Conservation (phyloP, 164 flowering plant species). For the Kalanchoe fedtschenkoi region DNA sequence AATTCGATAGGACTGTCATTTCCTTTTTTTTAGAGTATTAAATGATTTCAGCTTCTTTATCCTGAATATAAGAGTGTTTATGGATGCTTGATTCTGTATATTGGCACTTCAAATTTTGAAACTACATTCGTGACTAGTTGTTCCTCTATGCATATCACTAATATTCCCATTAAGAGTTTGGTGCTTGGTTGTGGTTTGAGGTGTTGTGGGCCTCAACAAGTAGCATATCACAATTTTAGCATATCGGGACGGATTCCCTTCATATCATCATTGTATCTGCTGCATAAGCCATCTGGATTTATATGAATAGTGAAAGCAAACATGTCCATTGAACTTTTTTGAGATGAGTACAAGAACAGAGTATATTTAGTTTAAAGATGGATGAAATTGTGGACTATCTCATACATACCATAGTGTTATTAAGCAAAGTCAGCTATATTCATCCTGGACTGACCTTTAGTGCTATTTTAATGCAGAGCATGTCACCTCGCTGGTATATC, state of each 20-base stretch:
- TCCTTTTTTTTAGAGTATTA: too few species aligned
- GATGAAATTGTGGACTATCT: neutral
- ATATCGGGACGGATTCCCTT: neutral
- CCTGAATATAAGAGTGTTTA: too few species aligned
- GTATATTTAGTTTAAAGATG: neutral
- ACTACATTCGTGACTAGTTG: too few species aligned
- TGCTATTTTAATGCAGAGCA: slow-evolving; percentile 31
- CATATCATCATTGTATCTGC: too few species aligned
- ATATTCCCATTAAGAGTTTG: neutral
- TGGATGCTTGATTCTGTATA: too few species aligned
- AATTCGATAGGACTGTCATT: too few species aligned
- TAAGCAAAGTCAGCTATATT: neutral
- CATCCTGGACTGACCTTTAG: neutral
- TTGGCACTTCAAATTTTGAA: neutral
- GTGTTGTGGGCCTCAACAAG: neutral
- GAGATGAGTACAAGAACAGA: neutral
- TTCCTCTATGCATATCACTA: neutral
- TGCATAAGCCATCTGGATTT: too few species aligned
- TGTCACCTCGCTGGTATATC: slow-evolving; percentile 86
- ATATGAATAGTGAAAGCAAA: neutral
- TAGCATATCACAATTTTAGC: neutral
- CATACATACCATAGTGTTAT: neutral
- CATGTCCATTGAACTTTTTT: neutral
- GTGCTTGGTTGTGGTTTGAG: neutral
- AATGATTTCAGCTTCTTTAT: too few species aligned